Conservation (phyloP, 805 yeast genomes). For the Sugiyamaella valdiviana region DNA sequence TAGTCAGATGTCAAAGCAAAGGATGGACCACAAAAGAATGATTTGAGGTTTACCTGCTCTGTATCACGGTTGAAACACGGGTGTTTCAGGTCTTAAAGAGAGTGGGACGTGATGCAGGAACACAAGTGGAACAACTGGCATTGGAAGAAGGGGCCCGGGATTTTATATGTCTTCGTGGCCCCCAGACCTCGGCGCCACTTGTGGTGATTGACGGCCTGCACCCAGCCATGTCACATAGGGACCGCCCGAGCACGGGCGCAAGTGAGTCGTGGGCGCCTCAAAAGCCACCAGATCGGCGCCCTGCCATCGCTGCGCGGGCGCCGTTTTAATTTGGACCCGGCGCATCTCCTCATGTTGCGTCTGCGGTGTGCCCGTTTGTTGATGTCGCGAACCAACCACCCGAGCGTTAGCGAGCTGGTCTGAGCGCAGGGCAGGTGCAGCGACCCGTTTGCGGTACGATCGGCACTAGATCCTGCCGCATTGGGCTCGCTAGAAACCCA, state of each 20-base stretch:
- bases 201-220: too few species aligned
- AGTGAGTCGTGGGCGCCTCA: background rate
- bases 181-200: too few species aligned
- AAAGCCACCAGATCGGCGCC: background rate
- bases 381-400: background rate
- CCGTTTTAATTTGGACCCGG: background rate
- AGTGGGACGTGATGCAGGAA: background rate
- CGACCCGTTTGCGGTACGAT: background rate
- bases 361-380: background rate
- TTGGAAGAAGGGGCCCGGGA: background rate
- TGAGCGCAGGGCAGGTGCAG: background rate
- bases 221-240: too few species aligned
- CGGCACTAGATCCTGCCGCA: background rate
- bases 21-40: too few species aligned
- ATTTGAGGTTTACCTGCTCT: background rate
- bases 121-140: background rate
- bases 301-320: background rate
- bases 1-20: background rate
- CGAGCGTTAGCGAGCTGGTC: background rate
- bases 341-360: background rate
- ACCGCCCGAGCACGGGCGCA: too few species aligned
- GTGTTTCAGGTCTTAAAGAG: background rate
- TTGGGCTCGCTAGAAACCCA: background rate
- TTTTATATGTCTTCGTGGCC: background rate
- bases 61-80: background rate